These are phyloP conservation scores for Schizopora paradoxa DNA, from an alignment of 1,284 basidiomycete genomes.

Conservation along the genomic window DNA sequence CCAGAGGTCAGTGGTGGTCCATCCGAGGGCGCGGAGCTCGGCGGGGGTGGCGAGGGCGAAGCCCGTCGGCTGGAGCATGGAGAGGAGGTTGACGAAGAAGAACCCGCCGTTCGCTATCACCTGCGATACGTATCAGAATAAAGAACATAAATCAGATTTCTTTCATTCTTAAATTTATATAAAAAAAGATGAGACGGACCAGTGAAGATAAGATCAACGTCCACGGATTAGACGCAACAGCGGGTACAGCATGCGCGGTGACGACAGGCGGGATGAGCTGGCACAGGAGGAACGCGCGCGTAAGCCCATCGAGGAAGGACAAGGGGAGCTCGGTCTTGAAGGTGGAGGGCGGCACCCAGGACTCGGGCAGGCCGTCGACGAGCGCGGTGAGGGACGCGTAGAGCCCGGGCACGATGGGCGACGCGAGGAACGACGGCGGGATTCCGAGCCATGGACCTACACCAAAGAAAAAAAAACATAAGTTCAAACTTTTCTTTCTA, in stretches of 20 bases:
- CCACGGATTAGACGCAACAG: slow-evolving; percentile 61
- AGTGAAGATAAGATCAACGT: slow-evolving; percentile 61
- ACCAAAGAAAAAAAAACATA: slow-evolving; percentile 8
- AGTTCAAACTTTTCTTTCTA: slow-evolving; percentile 3
- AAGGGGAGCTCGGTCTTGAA: slow-evolving; percentile 57
- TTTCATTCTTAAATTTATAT: no score
- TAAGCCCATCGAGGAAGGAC: slow-evolving; percentile 60
- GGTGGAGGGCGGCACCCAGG: slow-evolving; percentile 44
- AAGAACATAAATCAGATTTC: not conserved
- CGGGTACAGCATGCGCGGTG: slow-evolving; percentile 41
- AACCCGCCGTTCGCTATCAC: slow-evolving; percentile 60
- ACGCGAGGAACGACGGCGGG: slow-evolving; percentile 66
- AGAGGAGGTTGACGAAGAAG: slow-evolving; percentile 63
- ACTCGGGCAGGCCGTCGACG: slow-evolving; percentile 52
- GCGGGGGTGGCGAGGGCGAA: slow-evolving; percentile 59
- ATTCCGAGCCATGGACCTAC: slow-evolving; percentile 59
- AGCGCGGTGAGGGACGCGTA: slow-evolving; percentile 50
- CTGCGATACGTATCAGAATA: slow-evolving; percentile 4
- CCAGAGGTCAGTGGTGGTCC: slow-evolving; percentile 73
- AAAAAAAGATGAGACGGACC: slow-evolving; percentile 35
- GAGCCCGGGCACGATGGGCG: slow-evolving; percentile 50
- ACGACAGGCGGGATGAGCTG: slow-evolving; percentile 63
- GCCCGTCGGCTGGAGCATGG: slow-evolving; percentile 61
- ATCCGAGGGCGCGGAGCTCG: slow-evolving; percentile 66
- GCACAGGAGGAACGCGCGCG: slow-evolving; percentile 66